phyloP scores from a whole-genome alignment of 163 green algal species.

The Chlorella variabilis region DNA sequence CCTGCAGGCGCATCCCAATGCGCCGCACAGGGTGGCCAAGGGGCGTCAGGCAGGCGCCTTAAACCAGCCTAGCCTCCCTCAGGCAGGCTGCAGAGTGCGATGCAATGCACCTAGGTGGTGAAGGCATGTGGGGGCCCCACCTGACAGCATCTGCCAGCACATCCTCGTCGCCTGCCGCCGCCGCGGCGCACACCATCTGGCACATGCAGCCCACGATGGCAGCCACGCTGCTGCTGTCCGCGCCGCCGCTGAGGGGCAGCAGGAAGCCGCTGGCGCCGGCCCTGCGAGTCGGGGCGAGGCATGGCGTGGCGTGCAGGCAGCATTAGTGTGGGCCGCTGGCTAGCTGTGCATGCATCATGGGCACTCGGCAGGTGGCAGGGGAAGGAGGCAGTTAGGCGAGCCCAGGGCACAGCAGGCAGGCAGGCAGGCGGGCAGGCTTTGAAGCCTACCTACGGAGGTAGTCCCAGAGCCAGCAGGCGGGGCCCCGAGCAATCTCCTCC shows the following conservation, averaged over 20 bases:
- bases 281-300: too few species aligned
- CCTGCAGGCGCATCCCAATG: constrained; percentile 34
- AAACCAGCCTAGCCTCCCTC: too few species aligned
- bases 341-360: too few species aligned
- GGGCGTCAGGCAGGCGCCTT: too few species aligned
- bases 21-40: constrained; percentile 13
- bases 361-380: too few species aligned
- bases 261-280: constrained; percentile 89
- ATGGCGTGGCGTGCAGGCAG: too few species aligned
- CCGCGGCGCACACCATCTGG: constrained; percentile 41
- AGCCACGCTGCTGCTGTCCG: constrained; percentile 85
- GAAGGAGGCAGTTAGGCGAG: too few species aligned
- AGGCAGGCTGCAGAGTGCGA: too few species aligned
- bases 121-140: too few species aligned
- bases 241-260: constrained; percentile 95
- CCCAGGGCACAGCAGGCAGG: too few species aligned
- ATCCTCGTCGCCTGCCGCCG: constrained; percentile 66
- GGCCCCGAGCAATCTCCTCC: constrained; percentile 84
- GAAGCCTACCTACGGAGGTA: constrained; percentile 75
- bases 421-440: neutral
- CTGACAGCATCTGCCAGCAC: constrained; percentile 73
- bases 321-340: too few species aligned
- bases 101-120: too few species aligned
- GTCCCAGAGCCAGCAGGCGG: constrained; percentile 98
- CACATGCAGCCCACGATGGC: constrained; percentile 96